A percentile compares a stretch with the other conserved stretches of the same genome.
phyloP scores from a whole-genome alignment of 352 stramenopile genomes.

The Phytophthora sansomeana region DNA sequence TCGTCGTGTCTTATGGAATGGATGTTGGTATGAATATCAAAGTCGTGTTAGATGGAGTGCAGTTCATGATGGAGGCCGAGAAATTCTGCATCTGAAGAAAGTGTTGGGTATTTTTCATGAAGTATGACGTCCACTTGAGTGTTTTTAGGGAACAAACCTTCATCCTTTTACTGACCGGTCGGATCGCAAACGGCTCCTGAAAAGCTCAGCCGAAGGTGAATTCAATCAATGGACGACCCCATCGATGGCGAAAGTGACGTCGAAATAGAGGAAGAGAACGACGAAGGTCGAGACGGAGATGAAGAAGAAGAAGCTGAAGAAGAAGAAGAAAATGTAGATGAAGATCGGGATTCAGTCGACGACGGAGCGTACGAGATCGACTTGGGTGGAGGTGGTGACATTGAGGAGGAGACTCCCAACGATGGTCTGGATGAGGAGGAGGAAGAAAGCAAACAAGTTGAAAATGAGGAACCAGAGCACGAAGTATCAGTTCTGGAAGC shows the following conservation, averaged over 20 bases:
- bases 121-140: background rate
- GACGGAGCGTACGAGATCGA: conserved; percentile 27
- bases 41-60: too few relatives aligned
- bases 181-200: conserved; percentile 3
- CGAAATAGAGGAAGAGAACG: conserved; percentile 4
- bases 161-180: too few relatives aligned
- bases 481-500: conserved; percentile 25
- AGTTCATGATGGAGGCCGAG: too few relatives aligned
- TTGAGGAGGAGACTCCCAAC: background rate
- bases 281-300: conserved; percentile 2
- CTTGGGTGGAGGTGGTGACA: conserved; percentile 4
- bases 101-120: too few relatives aligned
- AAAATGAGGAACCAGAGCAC: conserved; percentile 6
- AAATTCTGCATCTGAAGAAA: too few relatives aligned
- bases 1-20: conserved; percentile 1
- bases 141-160: too few relatives aligned
- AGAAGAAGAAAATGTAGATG: conserved; percentile 5
- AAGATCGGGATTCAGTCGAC: background rate
- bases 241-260: background rate
- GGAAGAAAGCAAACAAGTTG: background rate
- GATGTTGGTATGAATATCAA: background rate
- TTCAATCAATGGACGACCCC: conserved; percentile 13
- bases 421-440: background rate
- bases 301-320: conserved; percentile 13
- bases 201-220: background rate